Evolutionary conservation across 1,139 yeast genomes (phyloP).

Genomic region (Geotrichum aggregatum): DNA sequence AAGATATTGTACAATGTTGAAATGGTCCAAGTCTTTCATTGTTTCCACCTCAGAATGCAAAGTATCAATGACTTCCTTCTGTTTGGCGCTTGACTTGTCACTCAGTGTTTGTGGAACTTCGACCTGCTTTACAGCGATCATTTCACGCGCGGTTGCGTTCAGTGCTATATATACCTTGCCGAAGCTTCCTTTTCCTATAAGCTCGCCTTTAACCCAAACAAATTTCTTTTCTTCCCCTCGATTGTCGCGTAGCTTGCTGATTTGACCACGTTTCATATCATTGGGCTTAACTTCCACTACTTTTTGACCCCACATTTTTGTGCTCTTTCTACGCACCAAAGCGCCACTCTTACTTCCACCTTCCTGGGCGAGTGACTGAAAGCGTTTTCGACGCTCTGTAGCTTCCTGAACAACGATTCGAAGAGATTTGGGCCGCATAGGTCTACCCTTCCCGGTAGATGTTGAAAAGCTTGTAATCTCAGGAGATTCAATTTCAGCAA

Average conservation of each 20-base stretch:
- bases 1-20: constrained; percentile 88
- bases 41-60: constrained; percentile 88
- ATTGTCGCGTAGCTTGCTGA: constrained; percentile 56
- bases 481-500: background rate
- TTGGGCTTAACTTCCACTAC: constrained; percentile 88
- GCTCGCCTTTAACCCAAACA: constrained; percentile 96
- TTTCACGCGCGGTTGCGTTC: constrained; percentile 96
- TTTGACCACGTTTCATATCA: constrained; percentile 52
- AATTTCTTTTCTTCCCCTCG: constrained; percentile 74
- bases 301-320: constrained; percentile 96
- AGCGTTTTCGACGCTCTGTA: constrained; percentile 51
- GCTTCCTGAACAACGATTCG: constrained; percentile 93
- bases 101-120: constrained; percentile 53
- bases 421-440: constrained; percentile 64
- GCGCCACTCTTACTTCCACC: constrained; percentile 22
- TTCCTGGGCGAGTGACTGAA: constrained; percentile 32
- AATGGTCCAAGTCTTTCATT: constrained; percentile 87
- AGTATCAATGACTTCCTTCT: constrained; percentile 69
- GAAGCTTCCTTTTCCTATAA: constrained; percentile 94
- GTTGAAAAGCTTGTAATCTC: background rate
- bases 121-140: constrained; percentile 97
- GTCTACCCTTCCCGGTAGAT: background rate
- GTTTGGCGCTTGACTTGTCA: constrained; percentile 44
- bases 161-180: constrained; percentile 92
- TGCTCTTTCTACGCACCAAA: constrained; percentile 64